Conservation (phyloP, 2,329 filamentous ascomycete species). For the Penicillium sp. region DNA sequence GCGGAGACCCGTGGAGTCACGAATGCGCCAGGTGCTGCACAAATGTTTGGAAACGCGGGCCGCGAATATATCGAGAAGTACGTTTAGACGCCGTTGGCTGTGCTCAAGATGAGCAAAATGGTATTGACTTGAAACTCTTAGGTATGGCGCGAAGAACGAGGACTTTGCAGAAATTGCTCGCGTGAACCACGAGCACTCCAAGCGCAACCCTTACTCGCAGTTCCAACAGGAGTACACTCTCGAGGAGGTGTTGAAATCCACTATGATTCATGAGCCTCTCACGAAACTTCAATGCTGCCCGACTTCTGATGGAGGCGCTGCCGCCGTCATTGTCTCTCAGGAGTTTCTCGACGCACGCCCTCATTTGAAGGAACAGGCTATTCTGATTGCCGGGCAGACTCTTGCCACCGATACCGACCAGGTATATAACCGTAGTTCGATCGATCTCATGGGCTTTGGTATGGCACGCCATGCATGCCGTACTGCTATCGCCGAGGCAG, state of each 20-base stretch:
- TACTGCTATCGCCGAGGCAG: conserved; percentile 64
- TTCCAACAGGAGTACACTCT: conserved; percentile 88
- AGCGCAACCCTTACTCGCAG: conserved; percentile 94
- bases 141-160: conserved; percentile 71
- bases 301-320: conserved; percentile 85
- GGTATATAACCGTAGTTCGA: conserved; percentile 72
- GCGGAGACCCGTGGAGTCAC: conserved; percentile 71
- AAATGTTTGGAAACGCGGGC: conserved; percentile 94
- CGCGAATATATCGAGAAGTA: conserved; percentile 91
- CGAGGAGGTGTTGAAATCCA: conserved; percentile 69
- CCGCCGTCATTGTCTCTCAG: conserved; percentile 82
- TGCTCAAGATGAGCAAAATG: background rate
- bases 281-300: conserved; percentile 99
- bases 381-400: conserved; percentile 81
- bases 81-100: conserved; percentile 17
- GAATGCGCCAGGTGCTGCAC: conserved; percentile 77
- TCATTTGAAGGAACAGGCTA: conserved; percentile 72
- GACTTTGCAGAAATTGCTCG: conserved; percentile 95
- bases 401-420: conserved; percentile 76
- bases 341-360: conserved; percentile 79
- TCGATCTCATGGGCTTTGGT: conserved; percentile 82
- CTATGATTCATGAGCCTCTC: conserved; percentile 76
- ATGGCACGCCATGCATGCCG: conserved; percentile 70
- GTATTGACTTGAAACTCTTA: conserved; percentile 29
- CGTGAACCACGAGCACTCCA: conserved; percentile 86